Base-by-base conservation (phyloP, 768 basidiomycete genomes). In the Termitomyces sp. region DNA sequence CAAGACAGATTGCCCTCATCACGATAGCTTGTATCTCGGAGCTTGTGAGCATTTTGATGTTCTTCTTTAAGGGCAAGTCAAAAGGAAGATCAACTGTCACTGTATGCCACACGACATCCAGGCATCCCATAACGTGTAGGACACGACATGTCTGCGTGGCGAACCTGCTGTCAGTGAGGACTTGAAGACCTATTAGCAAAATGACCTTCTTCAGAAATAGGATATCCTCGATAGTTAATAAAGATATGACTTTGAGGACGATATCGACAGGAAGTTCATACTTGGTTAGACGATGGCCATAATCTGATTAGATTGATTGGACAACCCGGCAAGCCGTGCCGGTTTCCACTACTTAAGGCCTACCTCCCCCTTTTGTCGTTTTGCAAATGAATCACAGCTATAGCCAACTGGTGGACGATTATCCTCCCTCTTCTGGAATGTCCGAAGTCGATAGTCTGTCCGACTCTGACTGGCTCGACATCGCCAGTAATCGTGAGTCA, bases 381-480 rank as follows among this genome's bases (percentile, higher is more conserved):
- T 63, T 62, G 56, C 65, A 63, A 16, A 72, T 74, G 71, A 69
- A 69, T 65, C 70, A 65, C 53, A 63, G 55, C 50, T 27, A 13
- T 60, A 56, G 61, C 59, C 65, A 71, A 53, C 54, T 63, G 46
- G 59, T 63, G 58, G 70, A 72, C 63, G 68, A 76, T 60, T 68
- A 67, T 59, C 67, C 71, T 62, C 73, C 72, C 59, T 72, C 73
- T 61, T 74, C 76, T 55, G 67, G 66, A 60, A 75, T 82, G 70
- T 82, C 86, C 64, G 88, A 90, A 68, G 67, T 78, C 62, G 88
- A 87, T 68, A 81, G 71, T 60, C 70, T 83, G 60, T 91, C 88
- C 39, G 90, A 92, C 74, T 89, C 87, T 31, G 90, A 92, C 71
- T 92, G 90, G 90, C 85, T 89, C 65, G 89, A 91, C 65, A 79